These are phyloP conservation scores for Plantago lanceolata DNA, from an alignment of 305 asterid species.

Conservation along the genomic window DNA sequence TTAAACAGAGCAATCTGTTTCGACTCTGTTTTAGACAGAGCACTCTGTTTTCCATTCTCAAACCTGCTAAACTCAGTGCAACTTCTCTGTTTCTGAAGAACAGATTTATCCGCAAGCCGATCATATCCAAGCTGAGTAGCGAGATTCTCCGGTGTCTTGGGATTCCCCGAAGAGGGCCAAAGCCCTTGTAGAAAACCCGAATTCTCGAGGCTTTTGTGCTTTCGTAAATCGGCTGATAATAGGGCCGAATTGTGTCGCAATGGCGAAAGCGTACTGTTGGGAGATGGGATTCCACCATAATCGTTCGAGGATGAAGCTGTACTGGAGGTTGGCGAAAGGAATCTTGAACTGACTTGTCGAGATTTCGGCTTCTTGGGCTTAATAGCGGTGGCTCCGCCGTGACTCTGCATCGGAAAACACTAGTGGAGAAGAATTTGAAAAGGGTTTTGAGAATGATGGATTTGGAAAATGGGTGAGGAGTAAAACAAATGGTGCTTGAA, in stretches of 20 bases:
- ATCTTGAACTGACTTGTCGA: constrained; percentile 64
- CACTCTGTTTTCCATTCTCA: constrained; percentile 29
- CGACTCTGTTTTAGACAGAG: neutral
- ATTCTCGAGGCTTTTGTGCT: constrained; percentile 36
- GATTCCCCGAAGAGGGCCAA: constrained; percentile 55
- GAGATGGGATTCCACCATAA: constrained; percentile 32
- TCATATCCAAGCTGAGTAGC: constrained; percentile 53
- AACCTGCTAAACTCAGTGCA: constrained; percentile 47
- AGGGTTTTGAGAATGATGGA: constrained; percentile 9
- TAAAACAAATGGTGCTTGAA: constrained; percentile 44
- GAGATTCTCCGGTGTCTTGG: constrained; percentile 29
- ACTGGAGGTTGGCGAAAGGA: constrained; percentile 41
- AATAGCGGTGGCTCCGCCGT: constrained; percentile 29
- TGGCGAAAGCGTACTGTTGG: constrained; percentile 37
- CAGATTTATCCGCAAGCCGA: constrained; percentile 31
- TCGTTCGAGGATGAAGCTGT: constrained; percentile 23
- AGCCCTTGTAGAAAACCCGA: constrained; percentile 54
- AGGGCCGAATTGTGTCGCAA: constrained; percentile 28
- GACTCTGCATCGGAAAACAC: constrained; percentile 27
- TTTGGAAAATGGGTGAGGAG: constrained; percentile 24
- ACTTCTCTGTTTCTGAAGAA: constrained; percentile 48
- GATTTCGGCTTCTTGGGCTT: constrained; percentile 47
- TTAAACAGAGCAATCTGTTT: no score
- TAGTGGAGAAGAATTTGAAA: neutral
- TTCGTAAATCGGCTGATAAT: constrained; percentile 34